phyloP scores from a whole-genome alignment of 176 grass and related monocot species.

The Themeda triandra region DNA sequence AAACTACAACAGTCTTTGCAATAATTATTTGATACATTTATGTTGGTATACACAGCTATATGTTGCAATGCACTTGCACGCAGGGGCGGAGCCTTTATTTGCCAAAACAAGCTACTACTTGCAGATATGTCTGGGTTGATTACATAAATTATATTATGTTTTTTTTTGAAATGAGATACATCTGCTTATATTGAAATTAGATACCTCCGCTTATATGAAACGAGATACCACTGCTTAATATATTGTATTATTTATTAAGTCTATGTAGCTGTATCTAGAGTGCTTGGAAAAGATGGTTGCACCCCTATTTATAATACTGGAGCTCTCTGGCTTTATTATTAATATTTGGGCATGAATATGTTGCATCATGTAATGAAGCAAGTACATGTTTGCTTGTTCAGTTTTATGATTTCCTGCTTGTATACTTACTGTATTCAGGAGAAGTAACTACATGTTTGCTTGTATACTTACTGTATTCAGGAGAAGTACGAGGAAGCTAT shows the following conservation, averaged over 20 bases:
- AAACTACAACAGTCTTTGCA: slow-evolving; percentile 12
- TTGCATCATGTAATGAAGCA: slow-evolving; percentile 25
- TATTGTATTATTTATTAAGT: background rate
- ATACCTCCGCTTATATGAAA: background rate
- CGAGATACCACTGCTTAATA: background rate
- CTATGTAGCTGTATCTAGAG: background rate
- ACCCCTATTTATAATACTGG: background rate
- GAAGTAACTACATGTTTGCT: slow-evolving; percentile 47
- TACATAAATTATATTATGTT: background rate
- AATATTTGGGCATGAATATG: slow-evolving; percentile 11
- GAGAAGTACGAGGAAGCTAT: slow-evolving; percentile 81
- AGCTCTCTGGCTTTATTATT: slow-evolving; percentile 15
- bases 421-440: slow-evolving; percentile 60
- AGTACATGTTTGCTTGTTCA: slow-evolving; percentile 8
- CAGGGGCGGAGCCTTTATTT: background rate
- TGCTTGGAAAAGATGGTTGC: background rate
- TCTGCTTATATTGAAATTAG: background rate
- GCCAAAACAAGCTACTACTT: background rate
- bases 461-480: slow-evolving; percentile 52
- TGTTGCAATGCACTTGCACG: background rate
- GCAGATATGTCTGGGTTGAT: background rate
- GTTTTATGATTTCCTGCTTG: slow-evolving; percentile 3
- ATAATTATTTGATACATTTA: background rate
- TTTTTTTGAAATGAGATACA: background rate
- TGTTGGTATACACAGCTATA: background rate